Evolutionary conservation across 495 filamentous ascomycete genomes (phyloP), one percentile per base, ranked within the genome.

Genomic region (Xylaria sp.): DNA sequence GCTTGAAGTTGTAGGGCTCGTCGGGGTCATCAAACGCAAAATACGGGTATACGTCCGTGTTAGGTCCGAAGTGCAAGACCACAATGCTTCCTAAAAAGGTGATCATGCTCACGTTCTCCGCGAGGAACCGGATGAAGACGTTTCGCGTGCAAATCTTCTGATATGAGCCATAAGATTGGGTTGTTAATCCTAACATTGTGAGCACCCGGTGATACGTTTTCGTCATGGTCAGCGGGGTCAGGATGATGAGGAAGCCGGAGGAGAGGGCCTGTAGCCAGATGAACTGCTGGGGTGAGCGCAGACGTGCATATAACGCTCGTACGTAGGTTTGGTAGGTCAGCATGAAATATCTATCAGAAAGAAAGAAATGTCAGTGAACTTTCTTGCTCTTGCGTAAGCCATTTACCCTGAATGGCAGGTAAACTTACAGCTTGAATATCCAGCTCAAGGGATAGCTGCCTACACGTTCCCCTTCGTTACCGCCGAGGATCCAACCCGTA

Each of bases 251-350:
- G 69, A 83, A 79, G 7, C 84, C 81, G 1, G 86, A 88, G 0
- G 87, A 89, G 55, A 90, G 75, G 3, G 87, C 73, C 73, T 91
- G 89, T 19, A 91, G 83, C 70, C 84, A 80, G 62, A 88, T 82
- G 79, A 91, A 91, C 75, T 90, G 88, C 24, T 77, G 74, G 5
- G 88, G 88, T 14, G 83, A 85, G 33, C 89, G 87, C 21, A 91
- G 83, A 15, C 89, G 85, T 17, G 89, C 88, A 73, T 90, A 91
- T n/a, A 91, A 72, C 7, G 89, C 89, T 35, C 89, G 87, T n/a
- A 91, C 89, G 78, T 90, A 91, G 3, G 88, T 91, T 79, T 91
- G 89, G 80, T 91, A 91, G 2, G 89, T 91, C 21, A 90, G 77
- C 77, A 85, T 85, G 77, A 90, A 91, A 76, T 90, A 91, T 58